Conservation (phyloP, 306 rosid species). For the Quercus parvula region DNA sequence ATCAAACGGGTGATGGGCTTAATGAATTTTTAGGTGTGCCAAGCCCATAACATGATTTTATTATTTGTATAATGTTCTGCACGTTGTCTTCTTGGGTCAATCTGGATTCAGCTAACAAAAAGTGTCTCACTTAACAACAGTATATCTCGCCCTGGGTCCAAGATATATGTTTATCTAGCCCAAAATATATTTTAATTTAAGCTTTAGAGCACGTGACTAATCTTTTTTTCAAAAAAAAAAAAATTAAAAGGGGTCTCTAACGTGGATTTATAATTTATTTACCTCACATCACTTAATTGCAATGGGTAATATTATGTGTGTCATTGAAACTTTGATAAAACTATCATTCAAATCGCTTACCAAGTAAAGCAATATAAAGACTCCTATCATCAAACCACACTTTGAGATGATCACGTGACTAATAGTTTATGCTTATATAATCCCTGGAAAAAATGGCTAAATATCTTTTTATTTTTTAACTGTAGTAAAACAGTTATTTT, state of each 20-base stretch:
- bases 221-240: too few relatives aligned
- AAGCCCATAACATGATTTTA: not conserved
- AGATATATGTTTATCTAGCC: not conserved
- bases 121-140: not conserved
- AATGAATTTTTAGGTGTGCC: not conserved
- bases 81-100: not conserved
- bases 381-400: accelerated
- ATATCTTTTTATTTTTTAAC: too few relatives aligned
- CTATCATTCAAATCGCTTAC: too few relatives aligned
- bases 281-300: accelerated
- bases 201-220: too few relatives aligned
- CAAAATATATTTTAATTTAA: not conserved
- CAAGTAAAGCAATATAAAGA: too few relatives aligned
- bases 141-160: not conserved
- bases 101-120: not conserved
- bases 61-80: not conserved
- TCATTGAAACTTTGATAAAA: accelerated
- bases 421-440: too few relatives aligned
- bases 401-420: accelerated
- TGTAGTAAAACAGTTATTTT: too few relatives aligned
- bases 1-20: not conserved
- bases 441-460: too few relatives aligned
- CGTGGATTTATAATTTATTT: too few relatives aligned
- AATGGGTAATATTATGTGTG: too few relatives aligned
- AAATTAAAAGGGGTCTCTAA: too few relatives aligned